Evolutionary conservation across 1,284 basidiomycete genomes (phyloP).

Genomic region (Spongiforma sp.): DNA sequence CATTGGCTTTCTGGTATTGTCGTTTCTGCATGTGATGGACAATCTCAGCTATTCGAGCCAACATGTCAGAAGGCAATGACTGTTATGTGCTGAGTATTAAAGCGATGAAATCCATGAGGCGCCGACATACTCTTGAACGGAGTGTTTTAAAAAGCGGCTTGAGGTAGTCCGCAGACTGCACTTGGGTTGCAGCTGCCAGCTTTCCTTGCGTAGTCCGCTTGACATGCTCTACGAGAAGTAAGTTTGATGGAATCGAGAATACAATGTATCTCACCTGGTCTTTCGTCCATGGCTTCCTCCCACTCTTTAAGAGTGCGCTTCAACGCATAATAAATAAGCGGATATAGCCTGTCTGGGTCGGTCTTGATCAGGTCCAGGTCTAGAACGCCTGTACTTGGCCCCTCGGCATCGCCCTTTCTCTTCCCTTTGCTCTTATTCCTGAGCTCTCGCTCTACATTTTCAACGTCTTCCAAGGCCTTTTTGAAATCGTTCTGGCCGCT

Average conservation of each 20-base stretch:
- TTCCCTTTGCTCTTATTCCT: conserved; percentile 68
- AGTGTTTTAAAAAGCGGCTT: conserved; percentile 96
- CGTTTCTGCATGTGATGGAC: conserved; percentile 96
- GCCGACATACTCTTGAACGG: conserved; percentile 74
- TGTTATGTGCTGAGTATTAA: conserved; percentile 38
- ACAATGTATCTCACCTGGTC: conserved; percentile 66
- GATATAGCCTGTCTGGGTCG: conserved; percentile 96
- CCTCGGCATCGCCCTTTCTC: conserved; percentile 63
- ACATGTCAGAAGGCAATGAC: conserved; percentile 86
- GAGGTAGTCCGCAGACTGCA: conserved; percentile 95
- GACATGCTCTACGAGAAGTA: conserved; percentile 59
- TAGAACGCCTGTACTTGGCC: conserved; percentile 58
- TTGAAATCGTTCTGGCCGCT: conserved; percentile 94
- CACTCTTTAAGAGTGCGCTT: conserved; percentile 95
- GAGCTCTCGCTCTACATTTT: conserved; percentile 79
- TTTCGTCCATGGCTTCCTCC: conserved; percentile 91
- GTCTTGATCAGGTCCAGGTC: conserved; percentile 87
- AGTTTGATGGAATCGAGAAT: conserved; percentile 5
- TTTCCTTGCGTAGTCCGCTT: conserved; percentile 93
- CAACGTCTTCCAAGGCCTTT: conserved; percentile 91
- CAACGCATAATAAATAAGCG: conserved; percentile 95
- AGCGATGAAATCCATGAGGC: conserved; percentile 3
- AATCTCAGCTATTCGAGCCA: conserved; percentile 92
- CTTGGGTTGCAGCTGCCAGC: conserved; percentile 92
- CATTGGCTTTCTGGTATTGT: conserved; percentile 94